A percentile compares a stretch with the other conserved stretches of the same genome.
Conservation (phyloP, 345 rosid genomes). For the Camelina neglecta region DNA sequence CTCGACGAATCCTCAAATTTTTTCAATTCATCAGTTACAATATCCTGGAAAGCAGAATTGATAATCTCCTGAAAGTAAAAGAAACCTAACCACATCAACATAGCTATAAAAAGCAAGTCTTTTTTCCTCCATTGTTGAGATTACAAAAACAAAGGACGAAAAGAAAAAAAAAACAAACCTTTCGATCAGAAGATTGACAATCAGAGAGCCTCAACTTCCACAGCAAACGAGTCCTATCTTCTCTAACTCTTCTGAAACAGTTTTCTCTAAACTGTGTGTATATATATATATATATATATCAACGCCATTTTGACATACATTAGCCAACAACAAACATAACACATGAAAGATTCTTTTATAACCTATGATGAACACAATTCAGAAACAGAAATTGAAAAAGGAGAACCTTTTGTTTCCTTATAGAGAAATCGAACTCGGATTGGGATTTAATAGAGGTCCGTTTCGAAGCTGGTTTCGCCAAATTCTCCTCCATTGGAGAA, state of each 20-base stretch:
- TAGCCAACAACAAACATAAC: background rate
- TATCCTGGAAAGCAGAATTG: slow-evolving; percentile 64
- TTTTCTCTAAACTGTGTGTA: slow-evolving; percentile 56
- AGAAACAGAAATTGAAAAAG: slow-evolving; percentile 3
- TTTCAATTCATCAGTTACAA: slow-evolving; percentile 73
- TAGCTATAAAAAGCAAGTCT: slow-evolving; percentile 3
- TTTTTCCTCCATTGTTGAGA: background rate
- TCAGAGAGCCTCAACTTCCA: slow-evolving; percentile 79
- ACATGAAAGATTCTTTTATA: background rate
- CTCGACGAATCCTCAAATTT: slow-evolving; percentile 57
- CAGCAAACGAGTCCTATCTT: slow-evolving; percentile 68
- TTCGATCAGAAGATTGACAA: slow-evolving; percentile 48
- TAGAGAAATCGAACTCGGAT: slow-evolving; percentile 50
- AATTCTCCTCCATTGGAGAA: slow-evolving; percentile 40
- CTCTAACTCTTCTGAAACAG: slow-evolving; percentile 76
- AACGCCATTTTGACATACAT: background rate
- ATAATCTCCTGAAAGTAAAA: slow-evolving; percentile 59
- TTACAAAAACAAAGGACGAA: background rate
- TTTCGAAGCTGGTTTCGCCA: slow-evolving; percentile 28
- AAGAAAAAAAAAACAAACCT: slow-evolving; percentile 51
- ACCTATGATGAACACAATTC: too few species aligned
- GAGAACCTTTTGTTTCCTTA: slow-evolving; percentile 70
- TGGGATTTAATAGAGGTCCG: slow-evolving; percentile 55
- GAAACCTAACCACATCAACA: background rate
- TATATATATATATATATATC: background rate